A percentile compares a stretch with the other conserved stretches of the same genome.
These are phyloP conservation scores for Cryphonectria nitschkei DNA, from an alignment of 2,329 filamentous ascomycete genomes.

Conservation along the genomic window DNA sequence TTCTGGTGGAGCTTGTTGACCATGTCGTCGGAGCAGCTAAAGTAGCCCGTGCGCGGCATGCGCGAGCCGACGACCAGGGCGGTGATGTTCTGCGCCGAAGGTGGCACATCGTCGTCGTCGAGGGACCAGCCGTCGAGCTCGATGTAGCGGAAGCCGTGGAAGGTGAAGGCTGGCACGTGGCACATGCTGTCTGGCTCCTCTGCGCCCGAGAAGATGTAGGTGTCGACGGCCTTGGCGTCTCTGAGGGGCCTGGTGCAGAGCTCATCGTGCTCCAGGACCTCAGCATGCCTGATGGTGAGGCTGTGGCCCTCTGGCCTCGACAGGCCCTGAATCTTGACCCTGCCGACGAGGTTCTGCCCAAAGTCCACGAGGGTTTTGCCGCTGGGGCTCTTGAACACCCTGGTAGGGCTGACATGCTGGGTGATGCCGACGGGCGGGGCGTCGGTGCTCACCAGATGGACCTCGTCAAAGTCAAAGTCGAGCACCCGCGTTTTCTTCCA, in stretches of 20 bases:
- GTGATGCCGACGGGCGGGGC: constrained; percentile 39
- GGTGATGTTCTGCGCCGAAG: constrained; percentile 30
- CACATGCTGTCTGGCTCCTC: constrained; percentile 36
- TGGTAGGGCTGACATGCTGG: constrained; percentile 31
- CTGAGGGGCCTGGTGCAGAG: constrained; percentile 47
- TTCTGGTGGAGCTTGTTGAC: constrained; percentile 61
- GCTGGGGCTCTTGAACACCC: constrained; percentile 27
- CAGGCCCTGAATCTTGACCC: constrained; percentile 44
- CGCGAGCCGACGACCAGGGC: constrained; percentile 53
- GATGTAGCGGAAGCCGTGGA: constrained; percentile 57
- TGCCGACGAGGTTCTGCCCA: constrained; percentile 62
- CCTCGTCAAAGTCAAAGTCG: constrained; percentile 26
- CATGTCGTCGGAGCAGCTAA: constrained; percentile 54
- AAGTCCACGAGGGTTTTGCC: constrained; percentile 59
- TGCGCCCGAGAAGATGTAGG: constrained; percentile 37
- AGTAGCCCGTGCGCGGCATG: constrained; percentile 53
- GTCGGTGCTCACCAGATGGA: constrained; percentile 37
- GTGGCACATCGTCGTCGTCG: constrained; percentile 18
- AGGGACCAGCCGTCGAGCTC: constrained; percentile 50
- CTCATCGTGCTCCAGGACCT: constrained; percentile 57
- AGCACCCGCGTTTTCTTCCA: constrained; percentile 29
- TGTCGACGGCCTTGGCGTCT: constrained; percentile 46
- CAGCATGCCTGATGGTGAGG: constrained; percentile 55
- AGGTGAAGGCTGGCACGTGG: constrained; percentile 52
- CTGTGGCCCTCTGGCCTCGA: constrained; percentile 42